Base-by-base conservation (phyloP, 2,329 filamentous ascomycete genomes). In the Arthroderma sp. region DNA sequence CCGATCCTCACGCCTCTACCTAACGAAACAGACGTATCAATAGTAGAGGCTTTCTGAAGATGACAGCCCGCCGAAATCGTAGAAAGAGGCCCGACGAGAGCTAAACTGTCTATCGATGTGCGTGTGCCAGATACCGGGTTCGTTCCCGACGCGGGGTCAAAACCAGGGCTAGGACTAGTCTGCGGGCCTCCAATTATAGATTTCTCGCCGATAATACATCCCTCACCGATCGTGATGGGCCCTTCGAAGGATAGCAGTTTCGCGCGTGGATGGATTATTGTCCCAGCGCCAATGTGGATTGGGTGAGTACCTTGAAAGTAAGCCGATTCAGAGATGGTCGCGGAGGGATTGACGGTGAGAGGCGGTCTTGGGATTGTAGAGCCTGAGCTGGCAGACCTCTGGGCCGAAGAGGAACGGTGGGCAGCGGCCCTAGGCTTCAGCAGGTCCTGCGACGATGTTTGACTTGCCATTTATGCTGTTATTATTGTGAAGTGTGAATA, bases 231-330 rank as follows among this genome's bases (percentile, higher is more conserved):
- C 29, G 80, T 79, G 52, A 96, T 79, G 37, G 86, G 81, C 4
- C 86, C 86, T 42, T 81, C 73, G 46, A 79, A 78, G 6, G 89
- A 82, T 56, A 87, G 83, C 46, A 95, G 74, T 49, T 81, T 79
- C 10, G 81, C 77, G 40, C 88, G 84, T 1, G 91, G 88, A 57
- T 96, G 89, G n/a, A 98, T 67, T 5, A 95, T 76, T 3, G 78
- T 81, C 57, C 86, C 80, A 27, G 83, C 73, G 46, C 81, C 81
- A 50, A 96, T 78, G 38, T 78, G 81, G 50, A 98, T 85, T 1
- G 78, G 80, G 59, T 93, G 75, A 2, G 75, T 79, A 51, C 91
- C 91, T 45, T 66, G 63, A 50, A 68, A 60, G 29, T 60, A 55
- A 4, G 57, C 56, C 3, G 57, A 58, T 46, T 68, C 63, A 44